Percentiles rank a stretch among this genome's conserved stretches.
Conservation (phyloP, 208 protist genomes). For the Trypanosoma boissoni region DNA sequence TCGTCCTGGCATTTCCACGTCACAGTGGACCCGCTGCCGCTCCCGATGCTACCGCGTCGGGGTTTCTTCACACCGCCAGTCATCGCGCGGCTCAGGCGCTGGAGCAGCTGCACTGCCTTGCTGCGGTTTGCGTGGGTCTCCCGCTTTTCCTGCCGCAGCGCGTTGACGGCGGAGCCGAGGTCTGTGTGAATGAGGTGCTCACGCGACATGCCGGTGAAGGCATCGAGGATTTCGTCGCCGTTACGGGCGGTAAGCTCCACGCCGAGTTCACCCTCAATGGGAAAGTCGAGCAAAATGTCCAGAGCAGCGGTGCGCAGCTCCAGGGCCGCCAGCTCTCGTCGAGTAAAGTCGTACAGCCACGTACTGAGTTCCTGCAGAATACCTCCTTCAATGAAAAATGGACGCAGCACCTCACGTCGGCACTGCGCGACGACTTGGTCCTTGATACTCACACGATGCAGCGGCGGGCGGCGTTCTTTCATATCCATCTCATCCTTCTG, state of each 20-base stretch:
- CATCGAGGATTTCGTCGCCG: constrained; percentile 39
- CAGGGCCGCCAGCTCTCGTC: constrained; percentile 49
- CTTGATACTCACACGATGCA: constrained; percentile 53
- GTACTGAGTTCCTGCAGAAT: constrained; percentile 76
- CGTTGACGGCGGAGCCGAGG: constrained; percentile 68
- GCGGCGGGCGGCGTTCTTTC: constrained; percentile 30
- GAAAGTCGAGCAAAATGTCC: constrained; percentile 66
- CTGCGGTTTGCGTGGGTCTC: constrained; percentile 62
- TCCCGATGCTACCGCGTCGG: constrained; percentile 1
- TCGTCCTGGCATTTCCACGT: constrained; percentile 70
- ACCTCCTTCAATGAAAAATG: constrained; percentile 55
- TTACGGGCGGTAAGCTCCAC: constrained; percentile 3
- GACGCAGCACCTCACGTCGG: constrained; percentile 35
- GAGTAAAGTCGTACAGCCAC: constrained; percentile 70
- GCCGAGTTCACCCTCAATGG: constrained; percentile 48
- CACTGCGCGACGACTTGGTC: constrained; percentile 45
- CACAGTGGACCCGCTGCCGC: constrained; percentile 15
- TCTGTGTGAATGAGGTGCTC: constrained; percentile 67
- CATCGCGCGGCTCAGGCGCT: constrained; percentile 60
- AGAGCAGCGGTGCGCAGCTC: constrained; percentile 72
- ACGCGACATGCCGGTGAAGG: constrained; percentile 59
- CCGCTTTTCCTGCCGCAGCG: constrained; percentile 45
- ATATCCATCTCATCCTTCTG: constrained; percentile 24
- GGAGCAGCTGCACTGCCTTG: constrained; percentile 67
- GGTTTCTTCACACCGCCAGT: constrained; percentile 13